Base-by-base conservation (phyloP, 2,329 filamentous ascomycete genomes). In the Leptographium galeiforme region DNA sequence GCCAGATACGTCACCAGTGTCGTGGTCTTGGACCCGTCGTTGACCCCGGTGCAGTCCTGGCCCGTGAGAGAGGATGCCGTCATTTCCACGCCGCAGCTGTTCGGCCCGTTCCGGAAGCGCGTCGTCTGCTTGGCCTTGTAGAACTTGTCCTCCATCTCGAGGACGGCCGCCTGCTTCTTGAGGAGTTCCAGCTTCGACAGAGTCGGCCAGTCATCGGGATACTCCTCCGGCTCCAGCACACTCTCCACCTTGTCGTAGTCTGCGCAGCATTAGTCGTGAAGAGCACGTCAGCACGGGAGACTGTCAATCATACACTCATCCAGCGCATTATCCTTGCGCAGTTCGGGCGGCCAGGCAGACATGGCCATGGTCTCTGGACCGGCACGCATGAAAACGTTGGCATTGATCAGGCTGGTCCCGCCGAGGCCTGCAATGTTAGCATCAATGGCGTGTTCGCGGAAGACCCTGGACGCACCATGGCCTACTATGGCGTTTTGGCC, bases 21-120 rank as follows among this genome's bases (percentile, higher is more conserved):
- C 12, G 77, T 82, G 18, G 75, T 84, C 65, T 85, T 85, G 34
- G 79, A 84, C 2, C 80, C 80, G 62, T 86, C 82, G 58, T 86
- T 85, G 55, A 83, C 59, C 1, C 82, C 82, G 0, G 81, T 84
- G 41, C 65, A 66, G 58, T 86, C 82, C 63, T 82, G 78, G 1
- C 82, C 82, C 0, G 78, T 78, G 25, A 81, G 67, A 0, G 74
- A 72, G 1, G 79, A 83, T 0, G 75, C 71, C 19, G 71, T 68
- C 81, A 86, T 83, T 57, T 78, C 70, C 4, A 85, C 78, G 14
- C 82, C 82, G n/a, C 73, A 77, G 59, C 71, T 76, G 61, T 85
- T 85, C 16, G 74, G 72, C 0, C 79, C 79, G 55, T 77, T 72
- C 14, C 68, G 68, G 61, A 86, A 87, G 44, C 77, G 73, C 0